These are phyloP conservation scores for Phoma sp. DNA, from an alignment of 2,329 filamentous ascomycete genomes.

Conservation along the genomic window DNA sequence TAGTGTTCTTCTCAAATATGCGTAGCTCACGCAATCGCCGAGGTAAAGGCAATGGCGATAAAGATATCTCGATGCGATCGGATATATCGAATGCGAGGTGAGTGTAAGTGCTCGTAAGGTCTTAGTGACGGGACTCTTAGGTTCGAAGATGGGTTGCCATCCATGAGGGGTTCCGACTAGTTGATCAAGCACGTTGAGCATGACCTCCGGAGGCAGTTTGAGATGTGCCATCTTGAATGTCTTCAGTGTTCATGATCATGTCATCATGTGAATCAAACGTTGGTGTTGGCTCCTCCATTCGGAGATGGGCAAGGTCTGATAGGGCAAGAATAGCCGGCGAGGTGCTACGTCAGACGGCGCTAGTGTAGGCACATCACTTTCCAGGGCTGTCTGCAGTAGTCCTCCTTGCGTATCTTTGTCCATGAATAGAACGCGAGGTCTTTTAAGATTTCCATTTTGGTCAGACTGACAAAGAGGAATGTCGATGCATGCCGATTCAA, in stretches of 20 bases:
- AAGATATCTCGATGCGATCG: slow-evolving; percentile 33
- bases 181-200: slow-evolving; percentile 38
- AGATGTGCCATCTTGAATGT: neutral
- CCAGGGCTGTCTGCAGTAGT: no score
- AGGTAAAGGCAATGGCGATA: slow-evolving; percentile 38
- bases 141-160: slow-evolving; percentile 28
- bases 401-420: no score
- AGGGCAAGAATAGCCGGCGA: neutral
- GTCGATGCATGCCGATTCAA: no score
- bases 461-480: no score
- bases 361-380: no score
- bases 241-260: neutral
- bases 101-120: slow-evolving; percentile 36
- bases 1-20: slow-evolving; percentile 34
- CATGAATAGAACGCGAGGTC: no score
- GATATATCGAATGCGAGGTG: slow-evolving; percentile 30
- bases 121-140: slow-evolving; percentile 28
- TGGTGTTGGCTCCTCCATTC: neutral
- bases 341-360: neutral
- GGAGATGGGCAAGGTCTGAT: neutral
- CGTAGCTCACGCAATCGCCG: slow-evolving; percentile 24
- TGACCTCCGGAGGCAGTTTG: slow-evolving; percentile 34
- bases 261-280: neutral
- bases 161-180: slow-evolving; percentile 29
- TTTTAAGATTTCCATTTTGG: no score